Base-by-base conservation (phyloP, 202 grass and related monocot species). In the Setaria italica region DNA sequence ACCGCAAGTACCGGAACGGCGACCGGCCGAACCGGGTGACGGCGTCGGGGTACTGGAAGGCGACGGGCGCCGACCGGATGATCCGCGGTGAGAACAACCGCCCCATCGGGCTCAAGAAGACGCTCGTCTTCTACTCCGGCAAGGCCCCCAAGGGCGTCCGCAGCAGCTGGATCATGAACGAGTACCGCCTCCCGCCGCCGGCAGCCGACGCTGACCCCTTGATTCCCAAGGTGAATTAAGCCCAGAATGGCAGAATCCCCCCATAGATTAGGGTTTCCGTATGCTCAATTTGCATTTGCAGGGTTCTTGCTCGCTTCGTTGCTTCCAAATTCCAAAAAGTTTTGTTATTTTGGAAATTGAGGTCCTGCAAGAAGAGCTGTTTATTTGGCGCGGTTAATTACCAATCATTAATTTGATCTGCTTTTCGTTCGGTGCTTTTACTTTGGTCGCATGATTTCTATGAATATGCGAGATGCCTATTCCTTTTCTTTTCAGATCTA, bases 151-250 rank as follows among this genome's bases (percentile, higher is more conserved):
- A 92, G 88, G 95, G 95, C 84, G 77, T 94, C 55, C 82, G 95
- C 74, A 88, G 84, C 54, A 97, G 92, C 87, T 97, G 95, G 95
- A 97, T 94, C 80, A 97, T 97, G 95, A 97, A 97, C 84, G 95
- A 97, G 88, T 97, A 97, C 13, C 95, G 95, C 53, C 78, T 97
- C 70, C 95, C 92, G 4, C 92, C 80, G 2, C 70, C 81, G 1
- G 16, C 70, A 75, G 74, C 76, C 25, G 92, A 95, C 47, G 58
- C 83, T 11, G 89, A 93, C 63, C 87, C 87, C 15, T 88, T 91
- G 68, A 72, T 34, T 83, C 86, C 91, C 78, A 97, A 93, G 95
- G 95, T 97, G 49, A 65, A 57, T 49, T 50, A 8, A 11, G 15
- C 20, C 20, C 7, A 7, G 7, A 46, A 43, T 43, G 25, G 25